These are phyloP conservation scores for Ogataea nakhonphanomensis DNA, from an alignment of 805 yeast genomes.

Conservation along the genomic window DNA sequence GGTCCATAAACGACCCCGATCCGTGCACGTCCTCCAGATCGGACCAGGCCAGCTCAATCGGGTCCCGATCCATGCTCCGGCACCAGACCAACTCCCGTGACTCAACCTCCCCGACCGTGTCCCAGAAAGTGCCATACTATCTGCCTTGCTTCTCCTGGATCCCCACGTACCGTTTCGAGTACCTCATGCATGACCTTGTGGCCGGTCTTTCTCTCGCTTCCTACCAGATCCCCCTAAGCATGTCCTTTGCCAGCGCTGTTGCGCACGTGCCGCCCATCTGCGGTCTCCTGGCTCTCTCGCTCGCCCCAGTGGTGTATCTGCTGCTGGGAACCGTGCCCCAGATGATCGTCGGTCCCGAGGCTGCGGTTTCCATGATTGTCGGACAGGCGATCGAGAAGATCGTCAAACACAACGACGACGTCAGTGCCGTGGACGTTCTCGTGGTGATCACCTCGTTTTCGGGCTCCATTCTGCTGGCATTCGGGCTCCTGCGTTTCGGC, in stretches of 20 bases:
- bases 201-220: slow-evolving; percentile 89
- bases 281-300: slow-evolving; percentile 72
- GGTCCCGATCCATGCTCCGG: not conserved
- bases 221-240: slow-evolving; percentile 84
- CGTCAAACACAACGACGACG: slow-evolving; percentile 38
- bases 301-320: slow-evolving; percentile 76
- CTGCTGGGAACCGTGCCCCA: slow-evolving; percentile 83
- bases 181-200: slow-evolving; percentile 57
- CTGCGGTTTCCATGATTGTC: slow-evolving; percentile 77
- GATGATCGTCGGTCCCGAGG: slow-evolving; percentile 90
- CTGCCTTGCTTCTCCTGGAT: slow-evolving; percentile 69
- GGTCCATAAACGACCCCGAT: slow-evolving; percentile 2
- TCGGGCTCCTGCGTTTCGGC: slow-evolving; percentile 83
- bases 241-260: slow-evolving; percentile 76
- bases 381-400: slow-evolving; percentile 74
- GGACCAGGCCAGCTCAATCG: not conserved
- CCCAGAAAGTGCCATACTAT: slow-evolving; percentile 51
- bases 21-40: not conserved
- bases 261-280: slow-evolving; percentile 81
- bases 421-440: slow-evolving; percentile 53
- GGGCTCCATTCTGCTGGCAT: slow-evolving; percentile 67
- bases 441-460: slow-evolving; percentile 70
- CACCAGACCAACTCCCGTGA: not conserved
- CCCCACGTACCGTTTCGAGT: slow-evolving; percentile 41
- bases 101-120: slow-evolving; percentile 4